Evolutionary conservation across 2,329 filamentous ascomycete genomes (phyloP), one percentile per base, ranked within the genome.

Genomic region (Colletotrichum sansevieriae): DNA sequence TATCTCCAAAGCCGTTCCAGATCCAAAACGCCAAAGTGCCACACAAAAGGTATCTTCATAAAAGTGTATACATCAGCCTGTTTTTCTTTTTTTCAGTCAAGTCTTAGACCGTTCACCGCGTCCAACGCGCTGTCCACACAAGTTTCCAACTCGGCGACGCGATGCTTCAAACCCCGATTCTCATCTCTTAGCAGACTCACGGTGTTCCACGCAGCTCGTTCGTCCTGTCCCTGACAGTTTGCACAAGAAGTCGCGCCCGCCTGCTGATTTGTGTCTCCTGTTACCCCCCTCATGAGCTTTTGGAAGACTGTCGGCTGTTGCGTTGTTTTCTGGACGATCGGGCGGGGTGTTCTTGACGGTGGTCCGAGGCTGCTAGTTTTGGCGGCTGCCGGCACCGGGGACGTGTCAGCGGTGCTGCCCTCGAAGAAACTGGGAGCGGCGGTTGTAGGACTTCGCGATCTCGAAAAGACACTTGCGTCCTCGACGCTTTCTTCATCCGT

Each of bases 161-260:
- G 80, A 44, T 83, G 81, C 80, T 91, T 91, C 57, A 91, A 76
- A 9, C 84, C 83, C 73, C 81, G 85, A 72, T 91, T 91, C 80
- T 91, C 90, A 54, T 88, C 86, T 44, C 87, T 81, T 67, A 91
- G 77, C 54, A 90, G 71, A 60, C 84, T 83, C n/a, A 90, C 88
- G 4, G 89, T 90, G 73, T 91, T 85, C 89, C 89, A 91, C 4
- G 89, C 89, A 43, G 88, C 82, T 71, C 86, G 88, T 12, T 85
- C 82, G 60, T 87, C 85, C 72, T 85, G 84, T 12, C 89, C 88
- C 61, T 82, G 77, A 75, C 89, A 91, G 73, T 90, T 90, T 39
- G 77, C 73, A 72, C 88, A 90, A 74, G 44, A 75, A 76, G 25
- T 70, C 63, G 10, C 69, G 63, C 7, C 70, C 37, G 76, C 75